These are phyloP conservation scores for Neobulgaria alba DNA, from an alignment of 2,329 filamentous ascomycete species.

Conservation along the genomic window DNA sequence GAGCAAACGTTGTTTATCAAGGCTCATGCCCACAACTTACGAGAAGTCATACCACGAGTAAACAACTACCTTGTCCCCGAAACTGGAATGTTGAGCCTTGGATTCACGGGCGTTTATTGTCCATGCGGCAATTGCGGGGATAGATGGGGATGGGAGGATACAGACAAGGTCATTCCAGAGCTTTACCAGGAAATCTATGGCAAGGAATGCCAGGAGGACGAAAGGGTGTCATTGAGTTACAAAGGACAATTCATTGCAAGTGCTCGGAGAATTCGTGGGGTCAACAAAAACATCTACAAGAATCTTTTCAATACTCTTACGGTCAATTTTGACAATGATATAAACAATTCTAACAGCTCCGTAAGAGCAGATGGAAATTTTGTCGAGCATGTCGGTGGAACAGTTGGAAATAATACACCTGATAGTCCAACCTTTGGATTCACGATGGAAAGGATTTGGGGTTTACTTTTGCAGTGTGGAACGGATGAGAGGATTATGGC, in stretches of 20 bases:
- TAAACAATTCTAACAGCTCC: no score
- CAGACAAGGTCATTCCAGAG: constrained; percentile 28
- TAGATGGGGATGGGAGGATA: constrained; percentile 33
- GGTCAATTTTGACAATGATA: no score
- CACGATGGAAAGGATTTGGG: constrained; percentile 8
- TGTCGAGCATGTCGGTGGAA: constrained; percentile 1
- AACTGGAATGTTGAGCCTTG: constrained; percentile 40
- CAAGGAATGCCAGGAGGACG: constrained; percentile 13
- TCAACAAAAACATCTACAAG: constrained; percentile 16
- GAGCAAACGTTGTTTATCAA: constrained; percentile 40
- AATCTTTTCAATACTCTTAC: constrained; percentile 16
- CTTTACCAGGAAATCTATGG: constrained; percentile 28
- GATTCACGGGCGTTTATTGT: constrained; percentile 31
- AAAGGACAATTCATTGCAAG: constrained; percentile 41
- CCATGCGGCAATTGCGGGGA: constrained; percentile 33
- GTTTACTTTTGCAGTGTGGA: background rate
- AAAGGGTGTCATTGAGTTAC: constrained; percentile 34
- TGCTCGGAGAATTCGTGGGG: constrained; percentile 34
- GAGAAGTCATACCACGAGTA: constrained; percentile 32
- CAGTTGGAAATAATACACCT: constrained; percentile 7
- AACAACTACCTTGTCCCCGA: constrained; percentile 33
- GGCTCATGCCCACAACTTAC: constrained; percentile 34
- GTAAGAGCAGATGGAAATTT: constrained; percentile 19
- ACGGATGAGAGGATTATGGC: background rate
- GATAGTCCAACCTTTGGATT: constrained; percentile 26